Conservation (phyloP, 2,329 filamentous ascomycete genomes). For the Fusarium citri region DNA sequence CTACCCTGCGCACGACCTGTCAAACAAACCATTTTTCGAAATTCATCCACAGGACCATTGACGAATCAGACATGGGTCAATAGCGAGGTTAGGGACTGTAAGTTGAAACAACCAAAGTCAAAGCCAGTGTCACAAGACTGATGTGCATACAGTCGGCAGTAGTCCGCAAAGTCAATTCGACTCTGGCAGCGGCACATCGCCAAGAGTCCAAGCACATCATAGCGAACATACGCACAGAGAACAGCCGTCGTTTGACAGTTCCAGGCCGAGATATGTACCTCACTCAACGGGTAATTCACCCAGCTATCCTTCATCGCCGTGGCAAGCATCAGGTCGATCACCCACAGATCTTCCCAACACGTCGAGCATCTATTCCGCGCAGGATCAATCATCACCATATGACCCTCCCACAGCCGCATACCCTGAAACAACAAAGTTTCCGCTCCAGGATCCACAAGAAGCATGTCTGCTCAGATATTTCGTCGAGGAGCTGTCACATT, state of each 20-base stretch:
- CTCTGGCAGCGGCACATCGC: neutral
- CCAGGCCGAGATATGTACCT: slow-evolving; percentile 8
- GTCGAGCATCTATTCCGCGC: slow-evolving; percentile 20
- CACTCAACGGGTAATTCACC: slow-evolving; percentile 12
- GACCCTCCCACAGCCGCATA: neutral
- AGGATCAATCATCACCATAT: slow-evolving; percentile 28
- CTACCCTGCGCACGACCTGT: slow-evolving; percentile 51
- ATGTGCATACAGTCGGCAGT: neutral
- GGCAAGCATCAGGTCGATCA: slow-evolving; percentile 23
- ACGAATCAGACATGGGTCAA: slow-evolving; percentile 54
- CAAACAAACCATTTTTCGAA: slow-evolving; percentile 53
- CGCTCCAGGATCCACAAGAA: slow-evolving; percentile 52
- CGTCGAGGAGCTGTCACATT: slow-evolving; percentile 55
- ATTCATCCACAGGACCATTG: slow-evolving; percentile 50
- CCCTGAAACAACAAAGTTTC: slow-evolving; percentile 41
- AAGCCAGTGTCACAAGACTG: accelerated
- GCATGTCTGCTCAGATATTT: slow-evolving; percentile 55
- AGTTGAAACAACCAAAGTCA: slow-evolving; percentile 1
- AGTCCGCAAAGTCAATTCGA: slow-evolving; percentile 18
- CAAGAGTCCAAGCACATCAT: neutral
- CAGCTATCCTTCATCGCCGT: slow-evolving; percentile 17
- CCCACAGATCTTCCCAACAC: slow-evolving; percentile 17
- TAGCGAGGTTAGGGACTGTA: slow-evolving; percentile 51
- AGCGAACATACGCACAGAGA: slow-evolving; percentile 9
- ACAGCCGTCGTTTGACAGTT: neutral